Evolutionary conservation across 148 eudicot species (phyloP).

Genomic region (Salicornia ramosissima): DNA sequence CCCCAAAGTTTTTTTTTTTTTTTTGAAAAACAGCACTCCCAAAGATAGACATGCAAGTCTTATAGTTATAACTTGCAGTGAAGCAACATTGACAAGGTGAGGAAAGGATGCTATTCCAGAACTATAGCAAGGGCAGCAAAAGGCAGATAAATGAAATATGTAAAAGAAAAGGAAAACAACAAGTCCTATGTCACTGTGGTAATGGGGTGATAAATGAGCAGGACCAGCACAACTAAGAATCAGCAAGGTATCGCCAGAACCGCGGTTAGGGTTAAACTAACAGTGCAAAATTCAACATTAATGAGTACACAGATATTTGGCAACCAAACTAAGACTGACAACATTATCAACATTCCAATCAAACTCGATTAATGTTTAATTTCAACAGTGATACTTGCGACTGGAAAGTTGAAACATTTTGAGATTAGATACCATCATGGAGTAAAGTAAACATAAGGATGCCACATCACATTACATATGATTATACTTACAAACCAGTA

Average conservation of each 20-base stretch:
- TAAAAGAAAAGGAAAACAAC: not conserved
- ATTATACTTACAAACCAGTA: not conserved
- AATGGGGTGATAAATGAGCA: too few relatives aligned
- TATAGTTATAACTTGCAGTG: conserved; percentile 3
- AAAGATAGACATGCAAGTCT: not conserved
- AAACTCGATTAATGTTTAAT: not conserved
- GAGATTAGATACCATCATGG: not conserved
- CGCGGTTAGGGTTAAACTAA: not conserved
- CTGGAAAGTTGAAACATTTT: not conserved
- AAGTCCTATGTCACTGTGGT: not conserved
- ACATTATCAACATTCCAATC: not conserved
- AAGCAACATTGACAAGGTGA: not conserved
- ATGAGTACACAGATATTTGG: conserved; percentile 1
- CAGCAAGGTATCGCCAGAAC: not conserved
- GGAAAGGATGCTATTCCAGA: not conserved
- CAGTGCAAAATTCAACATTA: not conserved
- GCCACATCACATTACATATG: not conserved
- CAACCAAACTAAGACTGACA: not conserved
- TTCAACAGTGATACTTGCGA: not conserved
- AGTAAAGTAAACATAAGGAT: not conserved
- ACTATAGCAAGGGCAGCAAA: not conserved
- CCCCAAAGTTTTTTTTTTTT: too few relatives aligned
- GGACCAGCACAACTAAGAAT: not conserved
- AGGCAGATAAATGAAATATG: not conserved
- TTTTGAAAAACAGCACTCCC: too few relatives aligned